Evolutionary conservation across 2,329 filamentous ascomycete species (phyloP).

Genomic region (Neospermospora avenae): DNA sequence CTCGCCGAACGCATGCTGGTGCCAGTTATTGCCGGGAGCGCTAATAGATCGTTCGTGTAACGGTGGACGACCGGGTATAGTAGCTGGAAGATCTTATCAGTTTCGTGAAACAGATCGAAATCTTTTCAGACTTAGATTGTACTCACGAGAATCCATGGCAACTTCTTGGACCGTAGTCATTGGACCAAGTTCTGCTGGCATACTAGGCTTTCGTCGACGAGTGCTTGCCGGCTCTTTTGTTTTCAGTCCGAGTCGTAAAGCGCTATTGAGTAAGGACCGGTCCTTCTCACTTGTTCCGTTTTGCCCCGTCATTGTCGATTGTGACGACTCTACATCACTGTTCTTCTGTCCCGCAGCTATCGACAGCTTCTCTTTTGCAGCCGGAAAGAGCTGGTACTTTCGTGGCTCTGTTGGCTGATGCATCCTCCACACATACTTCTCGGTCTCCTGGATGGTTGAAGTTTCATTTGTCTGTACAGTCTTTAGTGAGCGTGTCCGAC

Average conservation of each 20-base stretch:
- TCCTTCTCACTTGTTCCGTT: constrained; percentile 37
- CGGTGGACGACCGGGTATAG: constrained; percentile 62
- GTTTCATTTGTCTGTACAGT: constrained; percentile 24
- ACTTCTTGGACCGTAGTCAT: constrained; percentile 68
- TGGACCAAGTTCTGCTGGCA: constrained; percentile 57
- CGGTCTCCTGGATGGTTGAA: constrained; percentile 33
- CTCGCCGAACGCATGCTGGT: constrained; percentile 41
- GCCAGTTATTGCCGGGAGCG: constrained; percentile 51
- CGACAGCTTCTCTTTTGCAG: constrained; percentile 40
- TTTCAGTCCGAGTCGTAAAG: constrained; percentile 50
- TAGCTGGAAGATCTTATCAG: constrained; percentile 44
- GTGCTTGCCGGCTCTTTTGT: constrained; percentile 56
- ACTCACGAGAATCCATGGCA: constrained; percentile 68
- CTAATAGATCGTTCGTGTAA: constrained; percentile 63
- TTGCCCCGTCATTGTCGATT: constrained; percentile 37
- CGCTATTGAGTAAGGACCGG: constrained; percentile 36
- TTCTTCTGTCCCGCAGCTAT: constrained; percentile 42
- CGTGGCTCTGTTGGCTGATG: constrained; percentile 48
- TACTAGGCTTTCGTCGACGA: constrained; percentile 60
- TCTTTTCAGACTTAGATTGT: neutral
- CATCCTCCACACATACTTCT: constrained; percentile 59
- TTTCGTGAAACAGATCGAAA: constrained; percentile 1
- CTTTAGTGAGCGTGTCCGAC: constrained; percentile 11
- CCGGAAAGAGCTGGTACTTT: constrained; percentile 58
- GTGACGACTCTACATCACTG: constrained; percentile 44